These are phyloP conservation scores for Cairneyella variabilis DNA, from an alignment of 495 filamentous ascomycete species.

Conservation along the genomic window DNA sequence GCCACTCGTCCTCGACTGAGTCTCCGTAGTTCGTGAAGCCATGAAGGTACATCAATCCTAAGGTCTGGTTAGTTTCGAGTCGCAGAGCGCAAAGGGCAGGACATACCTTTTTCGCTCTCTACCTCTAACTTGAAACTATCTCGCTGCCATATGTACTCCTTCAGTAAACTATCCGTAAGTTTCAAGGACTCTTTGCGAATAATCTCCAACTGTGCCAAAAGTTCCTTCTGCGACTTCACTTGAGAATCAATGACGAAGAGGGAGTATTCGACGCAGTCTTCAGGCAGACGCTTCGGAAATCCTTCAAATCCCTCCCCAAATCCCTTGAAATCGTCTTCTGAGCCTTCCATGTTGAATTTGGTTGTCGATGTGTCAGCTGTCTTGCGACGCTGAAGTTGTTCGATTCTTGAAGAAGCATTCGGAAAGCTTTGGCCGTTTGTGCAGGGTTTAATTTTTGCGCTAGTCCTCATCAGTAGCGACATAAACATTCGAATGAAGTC, in stretches of 20 bases:
- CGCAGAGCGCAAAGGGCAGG: conserved; percentile 2
- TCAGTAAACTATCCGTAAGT: conserved; percentile 58
- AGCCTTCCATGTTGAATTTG: conserved; percentile 20
- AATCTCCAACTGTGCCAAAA: conserved; percentile 55
- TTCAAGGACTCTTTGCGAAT: conserved; percentile 64
- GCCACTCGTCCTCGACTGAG: conserved; percentile 95
- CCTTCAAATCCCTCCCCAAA: conserved; percentile 49
- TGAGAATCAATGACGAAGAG: conserved; percentile 65
- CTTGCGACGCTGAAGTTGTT: conserved; percentile 2
- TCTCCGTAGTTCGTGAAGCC: conserved; percentile 85
- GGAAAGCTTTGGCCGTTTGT: conserved; percentile 2
- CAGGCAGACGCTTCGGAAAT: conserved; percentile 72
- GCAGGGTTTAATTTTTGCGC: neutral
- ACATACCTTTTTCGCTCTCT: conserved; percentile 55
- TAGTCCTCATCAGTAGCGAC: neutral
- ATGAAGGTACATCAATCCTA: conserved; percentile 49
- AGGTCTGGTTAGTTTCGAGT: neutral
- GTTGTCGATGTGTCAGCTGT: neutral
- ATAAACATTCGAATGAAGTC: conserved; percentile 12
- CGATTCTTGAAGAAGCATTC: neutral
- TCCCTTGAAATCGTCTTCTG: conserved; percentile 41
- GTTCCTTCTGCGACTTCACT: conserved; percentile 42
- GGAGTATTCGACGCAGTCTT: conserved; percentile 85
- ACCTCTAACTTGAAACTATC: conserved; percentile 62
- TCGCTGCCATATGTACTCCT: conserved; percentile 94